Base-by-base conservation (phyloP, 2,329 filamentous ascomycete genomes). In the Stachybotrys chlorohalonatus region DNA sequence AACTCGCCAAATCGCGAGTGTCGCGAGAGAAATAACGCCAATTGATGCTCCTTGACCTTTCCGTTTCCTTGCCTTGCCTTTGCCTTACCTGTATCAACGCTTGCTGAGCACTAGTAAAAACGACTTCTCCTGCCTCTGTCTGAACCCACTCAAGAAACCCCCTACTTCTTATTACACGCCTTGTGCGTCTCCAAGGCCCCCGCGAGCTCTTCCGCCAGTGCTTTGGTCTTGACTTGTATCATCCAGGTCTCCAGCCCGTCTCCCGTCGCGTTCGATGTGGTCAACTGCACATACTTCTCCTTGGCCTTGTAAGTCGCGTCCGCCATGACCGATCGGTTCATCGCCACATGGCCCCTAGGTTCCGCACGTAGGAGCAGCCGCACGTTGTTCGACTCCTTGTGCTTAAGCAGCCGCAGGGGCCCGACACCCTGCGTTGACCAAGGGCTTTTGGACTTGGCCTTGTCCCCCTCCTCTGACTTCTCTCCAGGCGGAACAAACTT, bases 381-480 rank as follows among this genome's bases (percentile, higher is more conserved):
- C 5, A 85, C 80, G 31, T 79, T 77, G 17, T 81, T 82, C 0
- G 84, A 89, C 15, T 78, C 77, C 67, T 89, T 87, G 73, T 93
- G 80, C 69, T 87, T 86, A 57, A 95, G 75, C 13, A 95, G 67
- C 46, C 87, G 85, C 53, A 92, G 73, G 11, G 82, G 79, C 0
- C 90, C 90, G 7, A 89, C 74, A 49, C 89, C 90, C 66, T 86
- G 82, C 1, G 79, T 83, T 32, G 78, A 73, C 88, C 88, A 95
- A 1, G 78, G 76, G 53, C 75, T 81, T 63, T 78, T 75, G n/a
- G 70, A 72, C 62, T 77, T 78, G 52, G 67, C 62, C 65, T 72
- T 72, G 52, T 70, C 72, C 47, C 69, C 72, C 4, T 63, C 66
- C 31, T 74, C 73, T n/a, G 75, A 72, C 31, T 76, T 74, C 13